Base-by-base conservation (phyloP, 352 stramenopile species). In the Phytophthora pluvialis region DNA sequence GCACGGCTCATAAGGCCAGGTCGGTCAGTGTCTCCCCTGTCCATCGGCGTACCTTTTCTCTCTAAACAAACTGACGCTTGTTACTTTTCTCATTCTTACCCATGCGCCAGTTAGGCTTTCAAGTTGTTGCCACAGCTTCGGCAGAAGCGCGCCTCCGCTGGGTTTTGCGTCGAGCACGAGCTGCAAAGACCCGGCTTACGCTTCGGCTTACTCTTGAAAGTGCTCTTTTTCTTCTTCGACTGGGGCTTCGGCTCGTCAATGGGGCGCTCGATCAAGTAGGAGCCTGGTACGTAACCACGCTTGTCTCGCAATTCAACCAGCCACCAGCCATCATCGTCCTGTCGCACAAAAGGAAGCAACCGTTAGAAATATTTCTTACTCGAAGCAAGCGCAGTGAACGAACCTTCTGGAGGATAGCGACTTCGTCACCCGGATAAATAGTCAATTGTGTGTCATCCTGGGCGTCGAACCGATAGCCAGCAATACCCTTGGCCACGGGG, bases 241-340 rank as follows among this genome's bases (percentile, higher is more conserved):
- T 77, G 49, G 10, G 61, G 62, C 45, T 82, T 83, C 25, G 67
- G 60, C 46, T 80, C 51, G 64, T 79, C 69, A 36, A 78, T 69
- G 7, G 80, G 83, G 33, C 87, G 79, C 61, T 93, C 86, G 46
- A 94, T 87, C 55, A 94, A 70, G 64, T 94, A 94, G 16, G 86
- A 94, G 12, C 86, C 86, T 15, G 86, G 86, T 10, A 94, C 86
- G 63, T 93, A 94, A 25, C 86, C 86, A 42, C 86, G 86, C 43
- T 88, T 76, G 54, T 77, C 81, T 53, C 76, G 60, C 39, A 92
- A 60, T 26, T 91, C 81, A 36, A 91, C 86, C 46, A 92, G 74
- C 86, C 86, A 94, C 86, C 86, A 94, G 67, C 86, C 86, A 74
- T 94, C 86, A 40, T 92, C 83, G 35, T 94, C 86, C 74, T 86